These are phyloP conservation scores for Chromera velia DNA, from an alignment of 73 alveolate species.

Conservation along the genomic window DNA sequence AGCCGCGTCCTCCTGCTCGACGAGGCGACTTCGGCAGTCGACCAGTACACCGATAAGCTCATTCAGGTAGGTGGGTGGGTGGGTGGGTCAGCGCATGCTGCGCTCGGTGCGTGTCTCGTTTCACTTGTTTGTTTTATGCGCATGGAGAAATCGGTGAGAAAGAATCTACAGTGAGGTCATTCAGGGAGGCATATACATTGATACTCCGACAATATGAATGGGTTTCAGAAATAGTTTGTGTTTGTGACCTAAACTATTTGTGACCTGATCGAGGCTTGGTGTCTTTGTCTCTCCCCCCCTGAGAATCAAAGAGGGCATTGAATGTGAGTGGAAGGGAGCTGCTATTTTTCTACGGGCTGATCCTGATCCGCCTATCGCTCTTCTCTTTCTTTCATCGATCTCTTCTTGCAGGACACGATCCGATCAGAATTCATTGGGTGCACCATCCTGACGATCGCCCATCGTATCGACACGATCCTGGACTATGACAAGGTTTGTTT, in stretches of 20 bases:
- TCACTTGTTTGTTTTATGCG: neutral
- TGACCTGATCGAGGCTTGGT: too few relatives aligned
- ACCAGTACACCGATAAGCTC: conserved; percentile 21
- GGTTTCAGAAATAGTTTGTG: too few relatives aligned
- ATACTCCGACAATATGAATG: too few relatives aligned
- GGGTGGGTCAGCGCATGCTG: neutral
- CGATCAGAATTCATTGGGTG: conserved; percentile 9
- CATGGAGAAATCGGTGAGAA: neutral
- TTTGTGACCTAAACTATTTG: too few relatives aligned
- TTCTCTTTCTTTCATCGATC: neutral
- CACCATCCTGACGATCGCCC: conserved; percentile 40
- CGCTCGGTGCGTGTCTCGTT: neutral
- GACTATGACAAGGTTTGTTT: conserved; percentile 17
- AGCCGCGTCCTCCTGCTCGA: conserved; percentile 3
- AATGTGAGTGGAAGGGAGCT: too few relatives aligned
- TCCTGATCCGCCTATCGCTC: neutral
- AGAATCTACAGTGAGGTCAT: neutral
- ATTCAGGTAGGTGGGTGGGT: conserved; percentile 12
- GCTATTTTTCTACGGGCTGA: neutral
- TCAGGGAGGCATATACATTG: neutral
- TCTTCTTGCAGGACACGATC: neutral
- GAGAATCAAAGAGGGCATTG: too few relatives aligned
- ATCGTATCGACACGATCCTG: conserved; percentile 40
- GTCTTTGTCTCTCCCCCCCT: too few relatives aligned
- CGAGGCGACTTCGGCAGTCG: conserved; percentile 45